phyloP scores from a whole-genome alignment of 164 flowering plant genomes.

The Brasenia schreberi region DNA sequence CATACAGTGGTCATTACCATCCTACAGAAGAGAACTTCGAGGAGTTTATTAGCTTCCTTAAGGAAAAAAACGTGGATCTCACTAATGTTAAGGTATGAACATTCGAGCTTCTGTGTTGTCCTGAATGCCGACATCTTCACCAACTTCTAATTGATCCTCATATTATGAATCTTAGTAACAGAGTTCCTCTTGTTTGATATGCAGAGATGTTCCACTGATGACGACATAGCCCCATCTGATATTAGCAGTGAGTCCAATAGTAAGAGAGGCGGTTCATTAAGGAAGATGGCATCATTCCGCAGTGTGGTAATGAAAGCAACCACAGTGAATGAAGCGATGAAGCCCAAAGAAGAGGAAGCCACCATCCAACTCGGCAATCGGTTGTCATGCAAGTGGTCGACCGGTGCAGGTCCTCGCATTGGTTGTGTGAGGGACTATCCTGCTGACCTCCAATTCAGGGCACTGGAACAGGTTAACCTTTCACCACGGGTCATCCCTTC shows the following conservation, averaged over 20 bases:
- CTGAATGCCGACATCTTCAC: no score
- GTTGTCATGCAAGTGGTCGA: constrained; percentile 67
- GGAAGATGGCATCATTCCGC: not conserved
- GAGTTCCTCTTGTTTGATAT: not conserved
- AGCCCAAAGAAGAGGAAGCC: constrained; percentile 43
- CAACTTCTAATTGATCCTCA: no score
- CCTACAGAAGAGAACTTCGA: constrained; percentile 70
- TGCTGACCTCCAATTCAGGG: constrained; percentile 41
- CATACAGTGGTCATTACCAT: constrained; percentile 76
- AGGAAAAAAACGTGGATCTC: constrained; percentile 48
- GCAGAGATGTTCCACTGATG: not conserved
- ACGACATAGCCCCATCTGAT: not conserved
- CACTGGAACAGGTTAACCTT: constrained; percentile 67
- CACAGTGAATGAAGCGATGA: constrained; percentile 17
- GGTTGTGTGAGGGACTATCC: constrained; percentile 88
- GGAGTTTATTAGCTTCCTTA: constrained; percentile 49
- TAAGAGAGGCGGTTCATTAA: not conserved
- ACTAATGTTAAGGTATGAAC: constrained; percentile 54
- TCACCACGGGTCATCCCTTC: constrained; percentile 40
- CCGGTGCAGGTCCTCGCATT: constrained; percentile 73
- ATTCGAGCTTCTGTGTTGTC: no score
- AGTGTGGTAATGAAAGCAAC: not conserved
- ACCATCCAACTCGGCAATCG: constrained; percentile 27
- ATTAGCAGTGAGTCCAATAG: not conserved
- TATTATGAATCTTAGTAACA: not conserved